Conservation (phyloP, 2,329 filamentous ascomycete genomes). For the Bisporella sp. region DNA sequence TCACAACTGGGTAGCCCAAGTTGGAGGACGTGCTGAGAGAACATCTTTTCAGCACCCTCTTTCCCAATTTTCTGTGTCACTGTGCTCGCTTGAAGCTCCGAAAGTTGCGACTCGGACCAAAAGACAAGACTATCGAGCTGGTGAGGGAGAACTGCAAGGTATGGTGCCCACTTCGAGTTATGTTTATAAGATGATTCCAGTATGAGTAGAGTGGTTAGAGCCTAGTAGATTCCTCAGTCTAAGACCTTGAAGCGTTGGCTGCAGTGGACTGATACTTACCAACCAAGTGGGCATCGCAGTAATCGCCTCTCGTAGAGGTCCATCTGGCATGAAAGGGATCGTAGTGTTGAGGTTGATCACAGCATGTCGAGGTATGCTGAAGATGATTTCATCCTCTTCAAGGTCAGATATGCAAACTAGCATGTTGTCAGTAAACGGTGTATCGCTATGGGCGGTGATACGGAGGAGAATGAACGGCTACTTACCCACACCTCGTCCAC, state of each 20-base stretch:
- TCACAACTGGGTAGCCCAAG: slow-evolving; percentile 37
- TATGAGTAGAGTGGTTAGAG: slow-evolving; percentile 18
- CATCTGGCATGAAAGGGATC: slow-evolving; percentile 35
- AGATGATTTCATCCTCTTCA: slow-evolving; percentile 55
- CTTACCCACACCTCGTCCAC: slow-evolving; percentile 58
- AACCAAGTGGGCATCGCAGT: slow-evolving; percentile 40
- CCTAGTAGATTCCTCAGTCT: slow-evolving; percentile 14
- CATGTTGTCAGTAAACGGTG: slow-evolving; percentile 10
- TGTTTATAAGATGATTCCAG: slow-evolving; percentile 11
- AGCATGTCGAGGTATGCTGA: slow-evolving; percentile 53
- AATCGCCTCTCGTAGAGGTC: slow-evolving; percentile 25
- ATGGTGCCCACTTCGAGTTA: slow-evolving; percentile 38
- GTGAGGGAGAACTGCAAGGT: slow-evolving; percentile 54
- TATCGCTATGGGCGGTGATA: slow-evolving; percentile 27
- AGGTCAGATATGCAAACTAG: slow-evolving; percentile 52
- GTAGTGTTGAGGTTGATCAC: slow-evolving; percentile 56
- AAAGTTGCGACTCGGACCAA: slow-evolving; percentile 55
- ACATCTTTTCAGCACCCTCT: slow-evolving; percentile 48
- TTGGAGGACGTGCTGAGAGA: slow-evolving; percentile 46
- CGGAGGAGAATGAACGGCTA: slow-evolving; percentile 14
- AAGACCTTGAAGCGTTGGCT: too few relatives aligned
- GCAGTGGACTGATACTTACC: slow-evolving; percentile 12
- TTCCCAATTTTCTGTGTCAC: slow-evolving; percentile 60
- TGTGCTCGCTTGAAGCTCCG: slow-evolving; percentile 55
- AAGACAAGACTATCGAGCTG: slow-evolving; percentile 64